phyloP scores from a whole-genome alignment of 495 filamentous ascomycete genomes.

The Penicillium canariense region DNA sequence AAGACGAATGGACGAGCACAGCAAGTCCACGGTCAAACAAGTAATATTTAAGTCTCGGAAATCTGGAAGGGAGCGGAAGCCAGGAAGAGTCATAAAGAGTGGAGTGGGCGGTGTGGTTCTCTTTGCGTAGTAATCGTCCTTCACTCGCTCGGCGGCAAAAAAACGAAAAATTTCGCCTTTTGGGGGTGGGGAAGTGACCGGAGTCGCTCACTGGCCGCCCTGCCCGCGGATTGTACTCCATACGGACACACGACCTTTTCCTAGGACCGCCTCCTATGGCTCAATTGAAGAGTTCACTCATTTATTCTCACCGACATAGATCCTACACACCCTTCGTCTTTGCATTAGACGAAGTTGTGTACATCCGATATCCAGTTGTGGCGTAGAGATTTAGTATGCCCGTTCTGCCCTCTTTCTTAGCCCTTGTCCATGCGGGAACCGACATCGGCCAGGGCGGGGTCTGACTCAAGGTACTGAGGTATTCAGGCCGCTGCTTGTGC shows the following conservation, averaged over 20 bases:
- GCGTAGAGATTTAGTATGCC: background rate
- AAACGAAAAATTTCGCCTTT: slow-evolving; percentile 25
- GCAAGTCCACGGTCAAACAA: slow-evolving; percentile 4
- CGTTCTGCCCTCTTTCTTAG: no score
- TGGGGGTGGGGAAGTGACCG: slow-evolving; percentile 19
- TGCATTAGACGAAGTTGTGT: background rate
- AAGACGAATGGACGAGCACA: slow-evolving; percentile 1
- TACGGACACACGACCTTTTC: no score
- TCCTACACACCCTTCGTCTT: background rate
- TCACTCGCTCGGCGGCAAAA: slow-evolving; percentile 27
- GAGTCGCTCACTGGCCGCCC: slow-evolving; percentile 11
- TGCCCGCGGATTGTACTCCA: background rate
- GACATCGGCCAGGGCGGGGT: background rate
- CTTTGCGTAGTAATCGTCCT: slow-evolving; percentile 27
- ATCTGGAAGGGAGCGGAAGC: slow-evolving; percentile 9
- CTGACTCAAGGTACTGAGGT: no score
- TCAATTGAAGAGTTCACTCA: background rate
- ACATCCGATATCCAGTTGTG: no score
- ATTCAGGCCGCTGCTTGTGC: background rate
- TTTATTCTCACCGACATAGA: background rate
- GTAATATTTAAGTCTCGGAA: slow-evolving; percentile 16
- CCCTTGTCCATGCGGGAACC: background rate
- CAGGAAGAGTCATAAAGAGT: slow-evolving; percentile 21
- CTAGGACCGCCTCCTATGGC: no score
- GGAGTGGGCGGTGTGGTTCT: slow-evolving; percentile 24